These are phyloP conservation scores for Nemania sp. DNA, from an alignment of 2,329 filamentous ascomycete genomes.

Conservation along the genomic window DNA sequence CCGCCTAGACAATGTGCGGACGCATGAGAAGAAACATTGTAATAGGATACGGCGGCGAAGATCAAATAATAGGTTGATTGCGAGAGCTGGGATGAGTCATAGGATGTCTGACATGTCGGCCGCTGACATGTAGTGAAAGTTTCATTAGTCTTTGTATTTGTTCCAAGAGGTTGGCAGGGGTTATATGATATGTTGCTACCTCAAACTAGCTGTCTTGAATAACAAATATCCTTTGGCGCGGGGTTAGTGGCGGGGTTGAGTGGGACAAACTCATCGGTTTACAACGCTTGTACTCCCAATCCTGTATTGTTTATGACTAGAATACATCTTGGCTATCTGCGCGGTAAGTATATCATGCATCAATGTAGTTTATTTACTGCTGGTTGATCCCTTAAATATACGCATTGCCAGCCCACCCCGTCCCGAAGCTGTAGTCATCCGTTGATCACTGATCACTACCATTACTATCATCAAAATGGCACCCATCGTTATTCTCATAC, in stretches of 20 bases:
- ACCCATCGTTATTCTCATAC: constrained; percentile 56
- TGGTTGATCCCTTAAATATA: not conserved
- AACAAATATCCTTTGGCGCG: not conserved
- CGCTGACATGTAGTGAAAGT: no score
- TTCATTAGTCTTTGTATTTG: no score
- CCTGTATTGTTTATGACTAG: not conserved
- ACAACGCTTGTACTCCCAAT: not conserved
- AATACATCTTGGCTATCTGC: not conserved
- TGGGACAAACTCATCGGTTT: not conserved
- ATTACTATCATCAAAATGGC: constrained; percentile 49
- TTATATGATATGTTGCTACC: not conserved
- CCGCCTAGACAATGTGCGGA: no score
- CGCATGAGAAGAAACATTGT: no score
- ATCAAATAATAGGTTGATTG: no score
- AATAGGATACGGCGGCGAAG: no score
- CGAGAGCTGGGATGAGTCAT: no score
- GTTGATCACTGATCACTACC: not conserved
- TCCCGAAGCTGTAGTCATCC: not conserved
- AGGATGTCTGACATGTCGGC: no score
- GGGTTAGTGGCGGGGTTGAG: constrained; percentile 8
- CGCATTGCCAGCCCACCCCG: not conserved
- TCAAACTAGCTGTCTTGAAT: not conserved
- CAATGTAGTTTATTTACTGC: not conserved
- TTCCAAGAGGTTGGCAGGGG: not conserved
- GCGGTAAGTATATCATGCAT: not conserved